Base-by-base conservation (phyloP, 441 rosid genomes). In the Eutrema salsugineum region DNA sequence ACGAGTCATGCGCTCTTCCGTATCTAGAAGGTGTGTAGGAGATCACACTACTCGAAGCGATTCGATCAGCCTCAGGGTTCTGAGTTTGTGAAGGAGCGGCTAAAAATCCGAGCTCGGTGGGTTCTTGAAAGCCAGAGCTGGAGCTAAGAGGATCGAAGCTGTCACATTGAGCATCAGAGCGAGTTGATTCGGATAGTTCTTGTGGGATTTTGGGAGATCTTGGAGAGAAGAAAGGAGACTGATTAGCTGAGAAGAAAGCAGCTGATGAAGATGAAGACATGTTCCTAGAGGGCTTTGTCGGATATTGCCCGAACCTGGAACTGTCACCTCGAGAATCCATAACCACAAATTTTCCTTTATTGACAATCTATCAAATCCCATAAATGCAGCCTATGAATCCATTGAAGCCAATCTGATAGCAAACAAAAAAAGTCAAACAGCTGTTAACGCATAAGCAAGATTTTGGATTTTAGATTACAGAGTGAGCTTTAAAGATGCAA, bases 151-250 rank as follows among this genome's bases (percentile, higher is more conserved):
- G 87, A 51, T 91, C 89, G 56, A 76, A 79, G 78, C 86, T 84
- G 27, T 86, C 89, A 53, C 79, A 79, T 11, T 75, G 90, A 68
- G 89, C 85, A 77, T 90, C 93, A 5, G 89, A 88, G 60, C 90
- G 77, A 35, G 83, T 77, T 0, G 91, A 88, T 75, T 87, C 93
- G 0, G 97, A 87, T 8, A 79, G 61, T 57, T 76, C 76, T 76
- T 70, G 79, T 49, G 79, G 87, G 78, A 83, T 65, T 10, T 85
- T 80, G 10, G 97, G 80, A 36, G 95, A 86, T 73, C 91, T 85
- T 5, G 98, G 99, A 30, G 98, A 92, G 82, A 95, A 90, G 74
- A 91, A 89, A 0, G 97, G 96, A 0, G 97, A 94, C 70, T 94
- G 99, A 54, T 86, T 92, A 1, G 97, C 99, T 1, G 99, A 94